These are phyloP conservation scores for Lodderomyces orthopsilosis DNA, from an alignment of 1,139 yeast genomes.

Conservation along the genomic window DNA sequence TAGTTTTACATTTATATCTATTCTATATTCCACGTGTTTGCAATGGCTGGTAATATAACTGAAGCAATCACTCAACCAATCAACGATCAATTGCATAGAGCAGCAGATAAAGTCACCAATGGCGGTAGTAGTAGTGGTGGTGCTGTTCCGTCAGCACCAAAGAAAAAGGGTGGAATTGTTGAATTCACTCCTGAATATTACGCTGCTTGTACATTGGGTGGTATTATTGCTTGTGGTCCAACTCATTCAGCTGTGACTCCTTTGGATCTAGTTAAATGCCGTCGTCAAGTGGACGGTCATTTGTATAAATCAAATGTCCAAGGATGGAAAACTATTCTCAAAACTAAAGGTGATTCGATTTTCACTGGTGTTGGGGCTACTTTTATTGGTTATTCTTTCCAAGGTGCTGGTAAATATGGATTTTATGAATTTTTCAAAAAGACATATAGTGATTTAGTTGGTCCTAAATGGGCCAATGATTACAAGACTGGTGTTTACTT, in stretches of 20 bases:
- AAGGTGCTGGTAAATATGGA: constrained; percentile 96
- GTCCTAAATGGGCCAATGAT: constrained; percentile 58
- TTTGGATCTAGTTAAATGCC: constrained; percentile 86
- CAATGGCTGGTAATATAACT: constrained; percentile 23
- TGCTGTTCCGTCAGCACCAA: neutral
- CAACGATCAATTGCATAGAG: constrained; percentile 24
- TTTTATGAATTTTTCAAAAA: constrained; percentile 88
- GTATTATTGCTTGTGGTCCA: constrained; percentile 91
- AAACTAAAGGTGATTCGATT: constrained; percentile 73
- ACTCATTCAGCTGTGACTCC: constrained; percentile 94
- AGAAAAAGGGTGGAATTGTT: constrained; percentile 23
- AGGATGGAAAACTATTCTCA: constrained; percentile 74
- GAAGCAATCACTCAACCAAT: constrained; percentile 34
- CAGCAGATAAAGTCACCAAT: constrained; percentile 15
- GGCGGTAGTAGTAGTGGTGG: constrained; percentile 6
- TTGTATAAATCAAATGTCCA: constrained; percentile 73
- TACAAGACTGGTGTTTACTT: constrained; percentile 74
- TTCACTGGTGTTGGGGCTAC: constrained; percentile 92
- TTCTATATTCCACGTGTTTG: constrained; percentile 2
- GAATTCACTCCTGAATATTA: constrained; percentile 69
- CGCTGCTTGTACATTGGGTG: constrained; percentile 85
- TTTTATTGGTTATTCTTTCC: constrained; percentile 83
- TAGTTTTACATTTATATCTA: neutral
- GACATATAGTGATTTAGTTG: constrained; percentile 65
- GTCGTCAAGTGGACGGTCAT: constrained; percentile 77